phyloP scores from a whole-genome alignment of 2,329 filamentous ascomycete species.

The Diaporthe citri region DNA sequence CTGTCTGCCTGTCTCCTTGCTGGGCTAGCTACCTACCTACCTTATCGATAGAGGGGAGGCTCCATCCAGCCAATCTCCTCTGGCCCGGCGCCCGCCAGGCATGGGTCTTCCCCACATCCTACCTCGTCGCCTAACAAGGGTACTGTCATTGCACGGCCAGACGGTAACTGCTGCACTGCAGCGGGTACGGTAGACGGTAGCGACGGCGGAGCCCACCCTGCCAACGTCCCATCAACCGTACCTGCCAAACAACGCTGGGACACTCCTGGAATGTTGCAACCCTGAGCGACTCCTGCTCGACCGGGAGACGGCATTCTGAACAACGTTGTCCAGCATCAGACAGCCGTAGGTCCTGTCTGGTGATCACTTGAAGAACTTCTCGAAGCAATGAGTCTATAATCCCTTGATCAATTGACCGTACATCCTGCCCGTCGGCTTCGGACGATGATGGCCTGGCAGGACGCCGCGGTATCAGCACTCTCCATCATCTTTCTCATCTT shows the following conservation, averaged over 20 bases:
- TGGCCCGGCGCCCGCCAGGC: neutral
- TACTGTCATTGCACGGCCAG: neutral
- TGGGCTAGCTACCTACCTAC: neutral
- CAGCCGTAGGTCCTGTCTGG: slow-evolving; percentile 1
- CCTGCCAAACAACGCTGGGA: neutral
- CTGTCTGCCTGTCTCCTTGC: neutral
- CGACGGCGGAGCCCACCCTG: neutral
- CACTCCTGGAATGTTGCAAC: slow-evolving; percentile 3
- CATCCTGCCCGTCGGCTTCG: neutral
- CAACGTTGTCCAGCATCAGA: neutral
- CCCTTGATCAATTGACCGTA: neutral
- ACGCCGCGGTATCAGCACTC: slow-evolving; percentile 28
- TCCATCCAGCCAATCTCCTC: neutral
- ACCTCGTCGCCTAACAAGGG: neutral
- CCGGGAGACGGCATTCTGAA: neutral
- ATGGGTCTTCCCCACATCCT: slow-evolving; percentile 23
- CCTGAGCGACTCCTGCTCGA: neutral
- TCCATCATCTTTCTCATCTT: slow-evolving; percentile 22
- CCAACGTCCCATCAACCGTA: neutral
- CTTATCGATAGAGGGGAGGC: slow-evolving; percentile 4
- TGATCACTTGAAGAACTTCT: neutral
- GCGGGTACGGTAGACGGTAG: slow-evolving; percentile 12
- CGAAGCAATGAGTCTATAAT: neutral
- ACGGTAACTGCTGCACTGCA: neutral
- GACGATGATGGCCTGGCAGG: slow-evolving; percentile 39